phyloP scores from a whole-genome alignment of 371 early-diverging fungal genomes.

The Rhizopus delemar region DNA sequence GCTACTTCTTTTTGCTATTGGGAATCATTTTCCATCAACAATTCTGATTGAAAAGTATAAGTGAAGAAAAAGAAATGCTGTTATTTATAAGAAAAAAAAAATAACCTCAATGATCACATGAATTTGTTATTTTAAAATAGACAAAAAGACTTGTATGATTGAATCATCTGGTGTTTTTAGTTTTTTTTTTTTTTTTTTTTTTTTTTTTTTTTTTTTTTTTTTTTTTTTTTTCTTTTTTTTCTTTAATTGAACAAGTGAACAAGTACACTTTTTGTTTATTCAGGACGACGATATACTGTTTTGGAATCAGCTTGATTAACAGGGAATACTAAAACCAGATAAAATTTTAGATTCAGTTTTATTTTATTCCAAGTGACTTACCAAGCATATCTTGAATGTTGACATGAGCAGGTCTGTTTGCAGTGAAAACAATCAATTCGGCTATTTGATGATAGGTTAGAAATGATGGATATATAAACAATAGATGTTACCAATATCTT shows the following conservation, averaged over 20 bases:
- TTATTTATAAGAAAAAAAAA: too few relatives aligned
- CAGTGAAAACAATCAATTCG: slow-evolving; percentile 83
- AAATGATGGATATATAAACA: background rate
- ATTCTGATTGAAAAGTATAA: too few relatives aligned
- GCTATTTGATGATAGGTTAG: slow-evolving; percentile 33
- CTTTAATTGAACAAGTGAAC: background rate
- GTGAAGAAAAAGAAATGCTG: too few relatives aligned
- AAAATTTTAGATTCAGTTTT: background rate
- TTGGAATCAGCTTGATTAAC: slow-evolving; percentile 74
- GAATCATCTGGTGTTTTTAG: too few relatives aligned
- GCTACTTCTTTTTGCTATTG: too few relatives aligned
- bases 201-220: too few relatives aligned
- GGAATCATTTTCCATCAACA: too few relatives aligned
- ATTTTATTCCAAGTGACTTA: slow-evolving; percentile 7
- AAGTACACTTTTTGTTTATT: slow-evolving; percentile 21
- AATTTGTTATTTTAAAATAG: too few relatives aligned
- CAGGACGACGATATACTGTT: slow-evolving; percentile 31
- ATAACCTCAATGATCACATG: too few relatives aligned
- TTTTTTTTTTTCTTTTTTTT: too few relatives aligned
- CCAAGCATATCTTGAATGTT: slow-evolving; percentile 75
- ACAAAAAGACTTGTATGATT: too few relatives aligned
- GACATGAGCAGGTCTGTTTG: slow-evolving; percentile 80
- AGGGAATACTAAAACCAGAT: slow-evolving; percentile 55
- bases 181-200: too few relatives aligned
- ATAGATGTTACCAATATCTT: slow-evolving; percentile 59